Percentiles rank a stretch among this genome's conserved stretches.
Conservation (phyloP, 306 rosid species). For the Prunus fruticosa region DNA sequence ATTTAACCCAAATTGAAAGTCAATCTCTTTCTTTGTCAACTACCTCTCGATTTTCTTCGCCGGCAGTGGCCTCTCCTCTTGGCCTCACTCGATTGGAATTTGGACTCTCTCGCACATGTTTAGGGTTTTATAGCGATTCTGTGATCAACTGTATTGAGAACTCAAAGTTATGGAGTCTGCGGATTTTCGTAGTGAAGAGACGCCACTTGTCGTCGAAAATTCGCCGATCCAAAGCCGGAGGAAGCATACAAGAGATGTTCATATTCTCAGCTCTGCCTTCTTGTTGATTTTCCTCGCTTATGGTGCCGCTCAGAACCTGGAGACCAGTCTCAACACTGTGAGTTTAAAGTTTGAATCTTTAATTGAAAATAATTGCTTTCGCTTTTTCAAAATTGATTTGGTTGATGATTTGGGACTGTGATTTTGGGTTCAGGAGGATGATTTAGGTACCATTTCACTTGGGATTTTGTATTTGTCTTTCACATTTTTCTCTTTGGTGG, state of each 20-base stretch:
- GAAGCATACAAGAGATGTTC: slow-evolving; percentile 58
- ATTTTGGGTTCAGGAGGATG: slow-evolving; percentile 58
- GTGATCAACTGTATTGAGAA: slow-evolving; percentile 10
- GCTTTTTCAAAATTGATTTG: neutral
- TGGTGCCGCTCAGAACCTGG: slow-evolving; percentile 90
- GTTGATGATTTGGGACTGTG: slow-evolving; percentile 3
- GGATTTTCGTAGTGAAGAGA: slow-evolving; percentile 47
- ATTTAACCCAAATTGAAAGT: neutral
- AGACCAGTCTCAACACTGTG: slow-evolving; percentile 83
- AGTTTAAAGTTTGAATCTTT: slow-evolving; percentile 2
- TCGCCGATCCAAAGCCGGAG: slow-evolving; percentile 15
- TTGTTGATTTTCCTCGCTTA: slow-evolving; percentile 75
- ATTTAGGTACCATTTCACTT: slow-evolving; percentile 80
- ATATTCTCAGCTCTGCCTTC: slow-evolving; percentile 63
- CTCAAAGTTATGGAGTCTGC: slow-evolving; percentile 41
- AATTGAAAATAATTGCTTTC: neutral
- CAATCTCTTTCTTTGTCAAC: slow-evolving; percentile 28
- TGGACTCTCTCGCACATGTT: slow-evolving; percentile 16
- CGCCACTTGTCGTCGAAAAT: slow-evolving; percentile 41
- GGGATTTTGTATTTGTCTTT: slow-evolving; percentile 82
- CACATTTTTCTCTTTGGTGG: slow-evolving; percentile 71
- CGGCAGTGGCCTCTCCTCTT: slow-evolving; percentile 36
- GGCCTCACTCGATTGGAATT: slow-evolving; percentile 1
- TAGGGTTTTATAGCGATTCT: slow-evolving; percentile 14
- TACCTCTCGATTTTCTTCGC: slow-evolving; percentile 29